Conservation (phyloP, 2,329 filamentous ascomycete species). For the Colletotrichum camelliae region DNA sequence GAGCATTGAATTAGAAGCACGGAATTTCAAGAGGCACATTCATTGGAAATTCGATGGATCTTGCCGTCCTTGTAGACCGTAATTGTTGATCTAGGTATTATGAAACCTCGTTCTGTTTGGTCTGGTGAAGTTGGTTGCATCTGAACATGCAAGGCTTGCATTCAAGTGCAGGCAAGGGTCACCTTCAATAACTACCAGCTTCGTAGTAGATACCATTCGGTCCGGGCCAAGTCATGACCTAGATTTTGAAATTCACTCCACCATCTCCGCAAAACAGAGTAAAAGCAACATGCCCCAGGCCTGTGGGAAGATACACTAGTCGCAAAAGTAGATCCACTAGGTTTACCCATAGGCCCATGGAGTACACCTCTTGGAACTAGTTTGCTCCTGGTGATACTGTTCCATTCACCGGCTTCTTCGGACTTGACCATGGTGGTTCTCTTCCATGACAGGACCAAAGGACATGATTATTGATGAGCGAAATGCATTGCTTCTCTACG, state of each 20-base stretch:
- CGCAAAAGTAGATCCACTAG: background rate
- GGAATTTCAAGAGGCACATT: background rate
- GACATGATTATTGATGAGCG: background rate
- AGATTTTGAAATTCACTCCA: background rate
- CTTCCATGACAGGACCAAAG: background rate
- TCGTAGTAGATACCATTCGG: background rate
- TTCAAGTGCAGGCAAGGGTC: background rate
- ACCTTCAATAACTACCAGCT: background rate
- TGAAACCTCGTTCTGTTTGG: background rate
- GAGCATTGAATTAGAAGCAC: background rate
- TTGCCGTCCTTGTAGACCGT: background rate
- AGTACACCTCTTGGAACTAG: background rate
- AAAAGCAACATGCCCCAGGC: background rate
- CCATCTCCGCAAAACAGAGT: background rate
- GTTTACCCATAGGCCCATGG: background rate
- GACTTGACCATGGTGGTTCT: background rate
- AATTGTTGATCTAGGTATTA: background rate
- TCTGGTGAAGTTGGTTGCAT: background rate
- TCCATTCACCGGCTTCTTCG: background rate
- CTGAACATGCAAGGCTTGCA: background rate
- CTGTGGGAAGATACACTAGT: background rate
- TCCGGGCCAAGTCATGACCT: background rate
- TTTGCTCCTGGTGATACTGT: background rate
- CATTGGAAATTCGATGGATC: background rate
- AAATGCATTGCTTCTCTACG: background rate